Evolutionary conservation across 1,139 yeast species (phyloP).

Genomic region (Debaryomyces udenii): DNA sequence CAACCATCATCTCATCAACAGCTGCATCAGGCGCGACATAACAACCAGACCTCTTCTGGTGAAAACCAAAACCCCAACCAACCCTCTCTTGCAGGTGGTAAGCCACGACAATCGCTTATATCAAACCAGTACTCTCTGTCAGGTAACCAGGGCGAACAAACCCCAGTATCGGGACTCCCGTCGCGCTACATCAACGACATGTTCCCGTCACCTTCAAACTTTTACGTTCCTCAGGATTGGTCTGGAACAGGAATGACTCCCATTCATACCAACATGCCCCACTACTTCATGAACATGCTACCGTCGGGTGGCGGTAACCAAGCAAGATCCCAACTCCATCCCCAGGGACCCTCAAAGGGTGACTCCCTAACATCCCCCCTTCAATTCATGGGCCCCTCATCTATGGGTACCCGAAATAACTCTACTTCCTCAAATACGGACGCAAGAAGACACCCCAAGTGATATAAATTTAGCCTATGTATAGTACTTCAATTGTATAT

Average conservation of each 20-base stretch:
- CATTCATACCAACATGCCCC: constrained; percentile 29
- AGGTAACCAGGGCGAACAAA: constrained; percentile 34
- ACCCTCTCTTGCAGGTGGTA: neutral
- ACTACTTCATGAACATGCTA: constrained; percentile 30
- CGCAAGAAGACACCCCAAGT: neutral
- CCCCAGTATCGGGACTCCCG: constrained; percentile 54
- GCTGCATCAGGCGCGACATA: constrained; percentile 15
- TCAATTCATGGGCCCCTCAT: constrained; percentile 17
- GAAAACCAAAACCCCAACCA: constrained; percentile 8
- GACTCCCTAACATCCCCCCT: constrained; percentile 15
- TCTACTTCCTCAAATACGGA: neutral
- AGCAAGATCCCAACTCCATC: constrained; percentile 1
- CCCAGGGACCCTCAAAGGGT: constrained; percentile 6
- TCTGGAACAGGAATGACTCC: constrained; percentile 47
- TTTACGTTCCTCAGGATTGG: constrained; percentile 52
- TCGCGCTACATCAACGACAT: constrained; percentile 56
- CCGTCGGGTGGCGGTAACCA: constrained; percentile 15
- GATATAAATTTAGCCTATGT: neutral
- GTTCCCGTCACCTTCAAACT: constrained; percentile 58
- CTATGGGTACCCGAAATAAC: too few species aligned
- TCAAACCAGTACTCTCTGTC: constrained; percentile 4
- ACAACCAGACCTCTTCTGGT: constrained; percentile 1
- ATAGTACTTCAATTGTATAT: too few species aligned
- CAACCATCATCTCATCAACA: constrained; percentile 12
- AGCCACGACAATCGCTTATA: constrained; percentile 3